phyloP scores from a whole-genome alignment of 2,329 filamentous ascomycete species.

The Mycosphaerella sp. region DNA sequence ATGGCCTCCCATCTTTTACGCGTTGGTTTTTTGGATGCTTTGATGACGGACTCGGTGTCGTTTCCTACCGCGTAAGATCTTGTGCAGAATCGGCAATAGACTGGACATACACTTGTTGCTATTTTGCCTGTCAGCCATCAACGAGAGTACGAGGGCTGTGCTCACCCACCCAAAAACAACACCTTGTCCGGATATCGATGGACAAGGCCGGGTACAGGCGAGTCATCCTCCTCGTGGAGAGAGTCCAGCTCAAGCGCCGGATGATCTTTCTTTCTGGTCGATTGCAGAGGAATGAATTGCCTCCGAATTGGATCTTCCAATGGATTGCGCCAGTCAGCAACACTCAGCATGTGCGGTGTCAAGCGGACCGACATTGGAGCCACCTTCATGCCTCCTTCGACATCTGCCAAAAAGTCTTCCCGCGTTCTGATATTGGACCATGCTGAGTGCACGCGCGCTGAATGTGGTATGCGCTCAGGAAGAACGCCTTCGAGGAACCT shows the following conservation, averaged over 20 bases:
- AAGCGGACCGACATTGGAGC: slow-evolving; percentile 57
- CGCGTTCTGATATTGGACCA: slow-evolving; percentile 40
- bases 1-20: slow-evolving; percentile 51
- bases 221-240: slow-evolving; percentile 52
- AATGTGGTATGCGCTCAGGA: slow-evolving; percentile 45
- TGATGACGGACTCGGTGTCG: slow-evolving; percentile 48
- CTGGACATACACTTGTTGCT: slow-evolving; percentile 57
- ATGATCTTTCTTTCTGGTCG: slow-evolving; percentile 50
- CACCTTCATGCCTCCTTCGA: slow-evolving; percentile 47
- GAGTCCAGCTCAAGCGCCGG: slow-evolving; percentile 52
- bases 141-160: neutral
- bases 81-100: slow-evolving; percentile 59
- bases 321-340: slow-evolving; percentile 55
- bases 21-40: slow-evolving; percentile 25
- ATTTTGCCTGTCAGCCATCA: neutral
- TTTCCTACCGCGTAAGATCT: slow-evolving; percentile 54
- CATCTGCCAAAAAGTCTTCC: slow-evolving; percentile 51
- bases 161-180: slow-evolving; percentile 51
- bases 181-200: slow-evolving; percentile 61
- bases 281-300: slow-evolving; percentile 56
- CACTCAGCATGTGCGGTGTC: slow-evolving; percentile 55
- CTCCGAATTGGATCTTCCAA: slow-evolving; percentile 54
- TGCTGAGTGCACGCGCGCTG: slow-evolving; percentile 19
- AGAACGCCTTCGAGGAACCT: slow-evolving; percentile 48
- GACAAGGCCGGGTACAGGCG: slow-evolving; percentile 52